These are phyloP conservation scores for Multifurca ochricompacta DNA, from an alignment of 768 basidiomycete genomes.

Conservation along the genomic window DNA sequence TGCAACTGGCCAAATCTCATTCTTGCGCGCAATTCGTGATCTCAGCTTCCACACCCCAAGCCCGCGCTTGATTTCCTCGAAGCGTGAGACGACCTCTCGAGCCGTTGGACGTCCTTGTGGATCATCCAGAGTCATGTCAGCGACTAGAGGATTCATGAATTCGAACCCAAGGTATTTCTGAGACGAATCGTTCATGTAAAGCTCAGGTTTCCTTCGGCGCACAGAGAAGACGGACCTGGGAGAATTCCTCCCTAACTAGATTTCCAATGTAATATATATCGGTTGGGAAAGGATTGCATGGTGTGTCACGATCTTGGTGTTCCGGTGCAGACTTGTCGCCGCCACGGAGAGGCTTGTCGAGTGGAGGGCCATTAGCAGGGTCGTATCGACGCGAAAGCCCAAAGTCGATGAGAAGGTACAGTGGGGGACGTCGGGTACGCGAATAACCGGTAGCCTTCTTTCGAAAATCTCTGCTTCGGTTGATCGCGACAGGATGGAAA, in stretches of 20 bases:
- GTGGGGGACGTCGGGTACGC: slow-evolving; percentile 26
- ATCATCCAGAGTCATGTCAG: slow-evolving; percentile 30
- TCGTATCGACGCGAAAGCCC: slow-evolving; percentile 29
- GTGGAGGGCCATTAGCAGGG: slow-evolving; percentile 22
- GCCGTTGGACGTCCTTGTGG: slow-evolving; percentile 28
- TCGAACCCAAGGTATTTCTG: slow-evolving; percentile 24
- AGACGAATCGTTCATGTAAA: background rate
- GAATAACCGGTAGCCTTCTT: slow-evolving; percentile 23
- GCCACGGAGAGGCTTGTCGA: slow-evolving; percentile 28
- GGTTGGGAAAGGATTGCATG: slow-evolving; percentile 28
- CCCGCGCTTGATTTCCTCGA: slow-evolving; percentile 18
- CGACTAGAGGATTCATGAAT: slow-evolving; percentile 27
- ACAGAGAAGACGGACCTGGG: slow-evolving; percentile 20
- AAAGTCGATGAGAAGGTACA: slow-evolving; percentile 34
- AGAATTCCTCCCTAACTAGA: slow-evolving; percentile 24
- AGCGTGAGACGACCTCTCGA: slow-evolving; percentile 27
- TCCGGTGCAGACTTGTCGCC: slow-evolving; percentile 36
- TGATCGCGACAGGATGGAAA: slow-evolving; percentile 24
- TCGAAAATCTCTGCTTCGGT: slow-evolving; percentile 21
- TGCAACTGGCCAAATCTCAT: background rate
- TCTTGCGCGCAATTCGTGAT: slow-evolving; percentile 23
- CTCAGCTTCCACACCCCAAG: slow-evolving; percentile 28
- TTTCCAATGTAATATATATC: slow-evolving; percentile 32
- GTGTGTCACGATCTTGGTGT: slow-evolving; percentile 10
- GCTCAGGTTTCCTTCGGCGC: background rate